These are phyloP conservation scores for Rugonectria rugulosa DNA, from an alignment of 2,329 filamentous ascomycete species.

Conservation along the genomic window DNA sequence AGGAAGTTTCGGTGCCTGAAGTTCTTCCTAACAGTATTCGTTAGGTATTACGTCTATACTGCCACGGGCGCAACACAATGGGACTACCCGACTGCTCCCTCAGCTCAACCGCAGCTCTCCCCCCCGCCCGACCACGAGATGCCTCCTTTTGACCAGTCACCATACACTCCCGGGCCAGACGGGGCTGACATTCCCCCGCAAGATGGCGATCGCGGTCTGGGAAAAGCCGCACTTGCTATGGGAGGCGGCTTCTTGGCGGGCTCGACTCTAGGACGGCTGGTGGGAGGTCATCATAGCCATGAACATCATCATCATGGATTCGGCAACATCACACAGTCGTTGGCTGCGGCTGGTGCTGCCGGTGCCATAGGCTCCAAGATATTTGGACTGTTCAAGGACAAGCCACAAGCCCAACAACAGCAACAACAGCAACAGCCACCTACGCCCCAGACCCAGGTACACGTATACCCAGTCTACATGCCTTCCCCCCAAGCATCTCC, in stretches of 20 bases:
- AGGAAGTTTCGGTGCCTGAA: background rate
- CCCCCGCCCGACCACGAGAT: background rate
- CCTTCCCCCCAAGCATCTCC: conserved; percentile 1
- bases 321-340: conserved; percentile 14
- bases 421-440: conserved; percentile 3
- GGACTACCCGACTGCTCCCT: conserved; percentile 14
- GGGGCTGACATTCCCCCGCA: background rate
- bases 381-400: conserved; percentile 15
- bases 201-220: conserved; percentile 17
- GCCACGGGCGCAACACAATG: conserved; percentile 18
- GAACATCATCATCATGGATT: conserved; percentile 6
- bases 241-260: conserved; percentile 11
- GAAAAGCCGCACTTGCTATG: conserved; percentile 19
- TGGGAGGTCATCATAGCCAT: conserved; percentile 5
- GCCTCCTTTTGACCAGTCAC: background rate
- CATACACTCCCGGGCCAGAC: background rate
- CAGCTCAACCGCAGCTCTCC: conserved; percentile 6
- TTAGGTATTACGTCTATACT: conserved; percentile 20
- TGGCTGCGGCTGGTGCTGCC: conserved; percentile 16
- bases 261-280: conserved; percentile 1
- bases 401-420: conserved; percentile 14
- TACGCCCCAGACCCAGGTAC: conserved; percentile 14
- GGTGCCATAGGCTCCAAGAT: conserved; percentile 21
- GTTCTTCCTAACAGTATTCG: background rate
- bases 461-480: conserved; percentile 20